Conservation (phyloP, 2,329 filamentous ascomycete genomes). For the Apiospora marii region DNA sequence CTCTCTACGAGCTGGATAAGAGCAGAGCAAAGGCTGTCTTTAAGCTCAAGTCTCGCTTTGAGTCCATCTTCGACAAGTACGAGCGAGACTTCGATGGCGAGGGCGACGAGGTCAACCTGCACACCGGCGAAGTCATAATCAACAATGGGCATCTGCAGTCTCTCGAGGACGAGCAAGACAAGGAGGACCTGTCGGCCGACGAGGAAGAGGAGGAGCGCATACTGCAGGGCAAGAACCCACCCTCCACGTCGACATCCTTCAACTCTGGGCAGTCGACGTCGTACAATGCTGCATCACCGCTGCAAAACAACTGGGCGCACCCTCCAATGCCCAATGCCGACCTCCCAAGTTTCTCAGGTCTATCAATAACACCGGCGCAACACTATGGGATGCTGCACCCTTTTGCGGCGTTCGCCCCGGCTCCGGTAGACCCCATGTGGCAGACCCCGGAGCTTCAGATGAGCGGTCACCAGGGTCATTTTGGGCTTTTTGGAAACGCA, state of each 20-base stretch:
- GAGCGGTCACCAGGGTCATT: background rate
- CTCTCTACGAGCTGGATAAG: constrained; percentile 64
- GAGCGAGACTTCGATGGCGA: constrained; percentile 81
- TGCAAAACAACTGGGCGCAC: constrained; percentile 28
- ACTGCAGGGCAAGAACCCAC: constrained; percentile 38
- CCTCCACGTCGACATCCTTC: background rate
- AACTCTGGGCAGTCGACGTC: background rate
- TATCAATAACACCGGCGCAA: constrained; percentile 33
- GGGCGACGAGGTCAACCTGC: constrained; percentile 89
- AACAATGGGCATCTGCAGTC: constrained; percentile 84
- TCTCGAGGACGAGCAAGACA: constrained; percentile 49
- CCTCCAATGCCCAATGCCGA: constrained; percentile 20
- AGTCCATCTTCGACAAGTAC: constrained; percentile 90
- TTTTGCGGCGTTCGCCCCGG: constrained; percentile 31
- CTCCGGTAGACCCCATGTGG: constrained; percentile 47
- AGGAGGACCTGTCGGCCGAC: constrained; percentile 46
- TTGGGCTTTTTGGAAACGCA: constrained; percentile 7
- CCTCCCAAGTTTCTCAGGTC: constrained; percentile 32
- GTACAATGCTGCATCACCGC: constrained; percentile 24
- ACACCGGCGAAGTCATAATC: constrained; percentile 82
- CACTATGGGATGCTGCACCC: constrained; percentile 31
- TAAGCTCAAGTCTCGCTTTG: constrained; percentile 83
- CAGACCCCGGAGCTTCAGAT: constrained; percentile 44
- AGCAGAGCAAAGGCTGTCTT: constrained; percentile 72
- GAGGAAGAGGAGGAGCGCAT: constrained; percentile 47